Evolutionary conservation across 768 basidiomycete genomes (phyloP), one percentile per base, ranked within the genome.

Genomic region (Boletus insuetus): DNA sequence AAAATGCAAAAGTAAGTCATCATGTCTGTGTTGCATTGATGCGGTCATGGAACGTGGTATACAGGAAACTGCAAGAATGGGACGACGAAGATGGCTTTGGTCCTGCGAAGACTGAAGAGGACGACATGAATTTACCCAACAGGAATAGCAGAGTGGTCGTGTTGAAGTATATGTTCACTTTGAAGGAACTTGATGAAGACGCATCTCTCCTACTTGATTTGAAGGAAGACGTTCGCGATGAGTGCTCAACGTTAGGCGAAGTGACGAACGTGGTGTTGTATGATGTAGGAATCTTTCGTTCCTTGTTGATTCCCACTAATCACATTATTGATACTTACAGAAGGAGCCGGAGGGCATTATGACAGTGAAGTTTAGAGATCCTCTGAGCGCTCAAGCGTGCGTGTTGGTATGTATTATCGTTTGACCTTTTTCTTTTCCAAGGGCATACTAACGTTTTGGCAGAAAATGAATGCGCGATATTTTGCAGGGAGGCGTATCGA

Each of bases 391-490:
- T 6, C 87, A 95, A 70, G 96, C 94, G 5, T 99, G 96, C 64
- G 76, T 99, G 19, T 55, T 93, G 57, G 94, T 91, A 35, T 35
- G 14, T 35, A 14, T 14, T 13, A 2, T 35, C 7, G 13, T 35
- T 14, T 11, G 13, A 35, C 14, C 5, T 11, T 11, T 13, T 34
- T 11, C n/a, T 11, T 35, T 35, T 14, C 6, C 34, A 14, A 35
- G 13, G 34, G 3, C 2, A 14, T 35, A 6, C 34, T 35, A 11
- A 11, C 16, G 3, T 37, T 53, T 46, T 5, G 4, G 43, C 60
- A 95, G 90, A 96, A 88, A 86, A 98, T 98, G 94, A 83, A 95
- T 61, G 91, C 91, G 9, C 80, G 95, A 39, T 97, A 84, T 72
- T 98, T 98, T 65, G 88, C 85, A 26, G 92, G 92, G 13, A 81